Conservation (phyloP, 2,329 filamentous ascomycete species). For the Exophiala dermatitidis region DNA sequence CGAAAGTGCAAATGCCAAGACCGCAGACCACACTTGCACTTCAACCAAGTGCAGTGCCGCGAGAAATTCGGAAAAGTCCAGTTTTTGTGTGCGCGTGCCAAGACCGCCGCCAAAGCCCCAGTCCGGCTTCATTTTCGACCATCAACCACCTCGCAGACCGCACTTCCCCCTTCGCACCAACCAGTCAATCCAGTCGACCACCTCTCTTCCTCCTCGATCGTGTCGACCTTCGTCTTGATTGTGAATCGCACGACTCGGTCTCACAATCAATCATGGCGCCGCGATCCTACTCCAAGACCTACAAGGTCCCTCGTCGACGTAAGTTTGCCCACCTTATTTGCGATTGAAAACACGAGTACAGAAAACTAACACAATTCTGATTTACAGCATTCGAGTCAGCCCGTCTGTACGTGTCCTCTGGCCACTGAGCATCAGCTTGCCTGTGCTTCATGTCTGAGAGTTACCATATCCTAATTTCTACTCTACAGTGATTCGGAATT, state of each 20-base stretch:
- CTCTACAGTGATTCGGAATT: conserved; percentile 86
- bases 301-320: conserved; percentile 92
- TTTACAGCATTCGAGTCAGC: conserved; percentile 84
- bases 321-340: conserved; percentile 32
- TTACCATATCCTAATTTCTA: conserved; percentile 48
- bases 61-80: neutral
- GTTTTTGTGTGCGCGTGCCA: conserved; percentile 10
- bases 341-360: conserved; percentile 6
- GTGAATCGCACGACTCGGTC: conserved; percentile 29
- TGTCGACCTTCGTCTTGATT: conserved; percentile 14
- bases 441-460: conserved; percentile 88
- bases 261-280: conserved; percentile 39
- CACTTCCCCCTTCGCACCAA: conserved; percentile 16
- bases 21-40: neutral
- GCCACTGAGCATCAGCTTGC: conserved; percentile 98
- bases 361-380: conserved; percentile 34
- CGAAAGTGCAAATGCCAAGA: conserved; percentile 1
- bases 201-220: conserved; percentile 3
- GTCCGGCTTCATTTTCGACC: conserved; percentile 12
- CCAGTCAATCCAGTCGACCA: conserved; percentile 9
- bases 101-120: neutral
- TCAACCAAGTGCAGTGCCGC: neutral
- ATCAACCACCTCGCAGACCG: neutral
- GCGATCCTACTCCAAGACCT: conserved; percentile 95
- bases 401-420: conserved; percentile 85